phyloP scores from a whole-genome alignment of 2,329 filamentous ascomycete genomes.

The Massarina eburnea region DNA sequence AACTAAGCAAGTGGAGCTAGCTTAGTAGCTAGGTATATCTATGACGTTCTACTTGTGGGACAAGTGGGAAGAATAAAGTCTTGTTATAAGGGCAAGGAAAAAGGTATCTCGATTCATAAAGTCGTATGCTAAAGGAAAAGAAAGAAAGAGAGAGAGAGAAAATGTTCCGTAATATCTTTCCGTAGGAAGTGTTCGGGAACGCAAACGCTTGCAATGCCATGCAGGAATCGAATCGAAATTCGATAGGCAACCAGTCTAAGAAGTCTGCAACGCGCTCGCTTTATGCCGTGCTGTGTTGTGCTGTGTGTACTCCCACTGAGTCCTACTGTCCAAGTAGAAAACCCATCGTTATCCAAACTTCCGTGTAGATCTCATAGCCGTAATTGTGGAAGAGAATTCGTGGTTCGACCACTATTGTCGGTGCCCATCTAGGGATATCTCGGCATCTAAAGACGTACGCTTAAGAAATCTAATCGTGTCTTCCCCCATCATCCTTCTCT shows the following conservation, averaged over 20 bases:
- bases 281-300: not conserved
- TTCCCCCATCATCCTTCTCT: slow-evolving; percentile 43
- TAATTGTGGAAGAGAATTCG: not conserved
- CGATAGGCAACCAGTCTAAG: not conserved
- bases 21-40: too few relatives aligned
- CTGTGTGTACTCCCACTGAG: not conserved
- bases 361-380: not conserved
- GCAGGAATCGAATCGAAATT: not conserved
- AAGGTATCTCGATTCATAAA: not conserved
- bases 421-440: not conserved
- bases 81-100: not conserved
- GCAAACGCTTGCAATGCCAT: slow-evolving; percentile 1
- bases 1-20: too few relatives aligned
- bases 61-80: not conserved
- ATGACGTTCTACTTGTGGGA: too few relatives aligned
- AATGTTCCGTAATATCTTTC: not conserved
- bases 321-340: not conserved
- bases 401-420: not conserved
- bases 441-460: slow-evolving; percentile 4
- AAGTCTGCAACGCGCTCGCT: not conserved
- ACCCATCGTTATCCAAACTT: not conserved
- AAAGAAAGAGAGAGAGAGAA: not conserved
- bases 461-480: not conserved
- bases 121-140: not conserved
- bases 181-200: too few relatives aligned